Base-by-base conservation (phyloP, 495 filamentous ascomycete species). In the Tuber borchii region DNA sequence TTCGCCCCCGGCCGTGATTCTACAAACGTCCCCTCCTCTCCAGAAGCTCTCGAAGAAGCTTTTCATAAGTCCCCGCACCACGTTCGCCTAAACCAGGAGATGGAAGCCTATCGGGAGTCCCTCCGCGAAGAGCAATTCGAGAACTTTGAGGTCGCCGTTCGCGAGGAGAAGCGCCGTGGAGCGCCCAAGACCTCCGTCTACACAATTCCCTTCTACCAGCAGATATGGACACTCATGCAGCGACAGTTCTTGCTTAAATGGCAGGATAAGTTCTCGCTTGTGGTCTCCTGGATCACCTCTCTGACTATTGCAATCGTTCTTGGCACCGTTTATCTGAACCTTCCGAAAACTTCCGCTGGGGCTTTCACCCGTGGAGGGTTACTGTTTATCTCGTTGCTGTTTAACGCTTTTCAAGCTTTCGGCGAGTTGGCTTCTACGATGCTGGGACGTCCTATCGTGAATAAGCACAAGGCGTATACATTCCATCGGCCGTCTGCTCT, bases 171-270 rank as follows among this genome's bases (percentile, higher is more conserved):
- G 85, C 89, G 90, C 39, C 89, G 90, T 73, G 89, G 89, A 34
- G 88, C 91, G 0, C 83, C 85, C 0, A 88, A 89, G 78, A 88
- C 87, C 69, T 93, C 91, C 4, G 91, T 93, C 20, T 97, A 97
- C 85, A 91, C 89, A 0, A 90, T 94, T 71, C 91, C 92, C 0
- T 94, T 92, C 82, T 88, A 91, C 73, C 85, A 91, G 2, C 93
- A 97, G 81, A 86, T 95, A 10, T 94, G 91, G 92, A 90, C 91
- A 9, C 80, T 95, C 73, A 92, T 93, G 88, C 90, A 93, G 79
- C 87, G 93, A 1, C 93, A 97, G 81, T 95, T 92, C 82, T 85
- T 92, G 42, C 89, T 95, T 77, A 95, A 94, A 84, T 91, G 91
- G 88, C 92, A 94, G 80, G 93, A 97, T 80, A 91, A 90, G 71